Conservation (phyloP, 805 yeast species). For the Geotrichum ghanense region DNA sequence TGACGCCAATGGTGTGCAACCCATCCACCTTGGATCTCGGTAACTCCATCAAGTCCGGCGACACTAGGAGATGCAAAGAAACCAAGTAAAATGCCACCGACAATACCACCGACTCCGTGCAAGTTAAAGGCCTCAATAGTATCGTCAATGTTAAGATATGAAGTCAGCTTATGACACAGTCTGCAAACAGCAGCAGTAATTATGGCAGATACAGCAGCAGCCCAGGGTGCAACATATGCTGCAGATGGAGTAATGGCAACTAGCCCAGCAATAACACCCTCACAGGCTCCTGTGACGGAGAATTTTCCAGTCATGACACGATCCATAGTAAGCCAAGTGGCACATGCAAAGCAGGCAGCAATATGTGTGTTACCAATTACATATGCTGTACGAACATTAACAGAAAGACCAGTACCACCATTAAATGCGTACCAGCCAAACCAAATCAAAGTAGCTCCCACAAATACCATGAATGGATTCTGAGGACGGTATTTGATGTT, state of each 20-base stretch:
- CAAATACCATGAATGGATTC: constrained; percentile 52
- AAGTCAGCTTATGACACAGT: constrained; percentile 26
- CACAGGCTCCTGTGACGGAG: too few relatives aligned
- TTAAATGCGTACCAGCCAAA: constrained; percentile 72
- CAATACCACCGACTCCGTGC: constrained; percentile 40
- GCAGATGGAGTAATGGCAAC: too few relatives aligned
- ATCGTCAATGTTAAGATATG: constrained; percentile 35
- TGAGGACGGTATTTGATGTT: constrained; percentile 57
- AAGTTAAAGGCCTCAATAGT: constrained; percentile 34
- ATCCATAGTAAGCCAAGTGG: constrained; percentile 35
- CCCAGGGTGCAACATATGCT: too few relatives aligned
- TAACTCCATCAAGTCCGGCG: constrained; percentile 78
- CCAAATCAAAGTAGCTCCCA: constrained; percentile 62
- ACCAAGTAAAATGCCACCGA: constrained; percentile 34
- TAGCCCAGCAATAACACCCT: too few relatives aligned
- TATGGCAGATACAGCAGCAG: constrained; percentile 33
- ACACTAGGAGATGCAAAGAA: constrained; percentile 65
- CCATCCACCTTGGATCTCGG: constrained; percentile 89
- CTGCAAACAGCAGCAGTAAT: constrained; percentile 32
- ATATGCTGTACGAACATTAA: constrained; percentile 28
- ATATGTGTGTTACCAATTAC: constrained; percentile 45
- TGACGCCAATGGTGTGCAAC: constrained; percentile 80
- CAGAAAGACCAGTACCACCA: constrained; percentile 47
- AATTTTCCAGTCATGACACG: too few relatives aligned
- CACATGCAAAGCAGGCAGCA: constrained; percentile 38